Evolutionary conservation across 1,284 basidiomycete genomes (phyloP), one percentile per base, ranked within the genome.

Genomic region (Wolfiporia cocos): DNA sequence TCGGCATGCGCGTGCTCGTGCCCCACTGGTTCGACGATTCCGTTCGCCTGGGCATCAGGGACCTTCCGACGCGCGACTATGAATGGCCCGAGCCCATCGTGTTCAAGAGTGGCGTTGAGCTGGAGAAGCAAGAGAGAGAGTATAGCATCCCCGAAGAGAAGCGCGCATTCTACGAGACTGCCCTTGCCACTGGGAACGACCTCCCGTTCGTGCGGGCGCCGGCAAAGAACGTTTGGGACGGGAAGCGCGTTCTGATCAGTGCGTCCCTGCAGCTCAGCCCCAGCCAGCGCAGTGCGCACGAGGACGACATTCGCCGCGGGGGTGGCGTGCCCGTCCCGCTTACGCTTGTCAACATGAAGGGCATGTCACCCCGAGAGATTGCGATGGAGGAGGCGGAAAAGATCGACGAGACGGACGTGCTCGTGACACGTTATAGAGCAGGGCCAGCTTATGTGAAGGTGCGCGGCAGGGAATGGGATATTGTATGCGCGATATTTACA

Each of bases 21-120:
- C 87, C 87, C 0, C 86, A 89, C 50, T 92, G 87, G 87, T 89
- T 90, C 50, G 84, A 91, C 51, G 88, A 92, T 49, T 75, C 76
- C 10, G 73, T 90, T 30, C 70, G 78, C 18, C 66, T 88, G 6
- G 80, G 81, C 1, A 65, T 71, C 18, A 65, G 73, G 10, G 65
- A 69, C 4, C 66, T 89, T 1, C 67, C 76, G 7, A 76, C 79
- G 19, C 62, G 62, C 0, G 65, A 73, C 18, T 93, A 91, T 52
- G 70, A 80, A 46, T 93, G 89, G 77, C 87, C 88, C 0, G 71
- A 84, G 14, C 81, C 81, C 0, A 57, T 57, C 5, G 54, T 82
- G 12, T 58, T 84, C 65, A 61, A 10, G 52, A 37, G 30, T 5
- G 40, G 43, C 14, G 46, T 47, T 28, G 53, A 53, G 6, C 22